Evolutionary conservation across 2,329 filamentous ascomycete genomes (phyloP).

Genomic region (Trichoderma breve): DNA sequence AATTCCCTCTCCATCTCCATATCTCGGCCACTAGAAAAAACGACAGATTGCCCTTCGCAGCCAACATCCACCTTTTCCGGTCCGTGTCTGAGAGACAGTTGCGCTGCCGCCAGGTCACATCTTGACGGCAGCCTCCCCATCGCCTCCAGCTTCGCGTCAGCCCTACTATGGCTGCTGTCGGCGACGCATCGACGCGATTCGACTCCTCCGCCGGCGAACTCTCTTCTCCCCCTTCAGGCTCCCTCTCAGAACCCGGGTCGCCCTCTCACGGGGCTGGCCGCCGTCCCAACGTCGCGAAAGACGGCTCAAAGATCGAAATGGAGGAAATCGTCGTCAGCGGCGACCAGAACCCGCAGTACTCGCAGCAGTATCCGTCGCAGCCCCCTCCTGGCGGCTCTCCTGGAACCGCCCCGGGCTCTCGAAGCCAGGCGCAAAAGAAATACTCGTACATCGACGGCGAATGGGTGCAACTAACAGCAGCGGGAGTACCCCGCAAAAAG

Average conservation of each 20-base stretch:
- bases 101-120: not conserved
- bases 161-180: slow-evolving; percentile 30
- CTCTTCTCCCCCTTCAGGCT: slow-evolving; percentile 51
- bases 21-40: not conserved
- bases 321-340: slow-evolving; percentile 51
- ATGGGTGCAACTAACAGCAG: slow-evolving; percentile 53
- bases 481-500: slow-evolving; percentile 60
- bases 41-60: not conserved
- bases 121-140: slow-evolving; percentile 1
- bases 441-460: slow-evolving; percentile 40
- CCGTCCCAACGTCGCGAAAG: slow-evolving; percentile 25
- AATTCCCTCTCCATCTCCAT: not conserved
- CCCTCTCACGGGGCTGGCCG: slow-evolving; percentile 39
- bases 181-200: slow-evolving; percentile 40
- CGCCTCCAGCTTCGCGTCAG: slow-evolving; percentile 2
- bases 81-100: not conserved
- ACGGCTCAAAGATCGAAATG: slow-evolving; percentile 35
- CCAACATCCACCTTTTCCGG: not conserved
- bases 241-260: slow-evolving; percentile 49
- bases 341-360: slow-evolving; percentile 28
- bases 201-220: slow-evolving; percentile 50
- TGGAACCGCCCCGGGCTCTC: slow-evolving; percentile 9
- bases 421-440: slow-evolving; percentile 29
- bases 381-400: slow-evolving; percentile 27
- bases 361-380: slow-evolving; percentile 29